Conservation (phyloP, 2,329 filamentous ascomycete species). For the Fusarium mexicanum region DNA sequence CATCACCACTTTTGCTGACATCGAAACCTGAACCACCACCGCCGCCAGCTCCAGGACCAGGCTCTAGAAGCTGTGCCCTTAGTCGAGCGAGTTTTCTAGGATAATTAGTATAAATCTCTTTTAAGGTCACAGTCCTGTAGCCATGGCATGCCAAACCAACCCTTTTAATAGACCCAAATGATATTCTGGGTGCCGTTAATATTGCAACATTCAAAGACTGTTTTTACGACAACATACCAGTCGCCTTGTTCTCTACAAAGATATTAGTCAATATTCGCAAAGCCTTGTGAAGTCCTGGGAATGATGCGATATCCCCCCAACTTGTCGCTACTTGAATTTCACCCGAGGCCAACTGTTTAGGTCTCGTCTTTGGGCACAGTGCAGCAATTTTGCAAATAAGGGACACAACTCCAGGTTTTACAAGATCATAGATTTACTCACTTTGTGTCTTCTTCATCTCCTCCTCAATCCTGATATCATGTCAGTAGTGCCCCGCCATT, state of each 20-base stretch:
- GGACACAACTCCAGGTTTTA: not conserved
- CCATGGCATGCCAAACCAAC: constrained; percentile 58
- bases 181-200: constrained; percentile 74
- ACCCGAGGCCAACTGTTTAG: not conserved
- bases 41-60: constrained; percentile 79
- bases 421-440: constrained; percentile 56
- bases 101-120: not conserved
- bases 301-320: not conserved
- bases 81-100: constrained; percentile 92
- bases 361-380: not conserved
- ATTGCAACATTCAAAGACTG: not conserved
- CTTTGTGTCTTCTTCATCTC: constrained; percentile 99
- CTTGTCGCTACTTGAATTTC: not conserved
- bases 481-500: constrained; percentile 36
- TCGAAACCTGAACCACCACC: constrained; percentile 88
- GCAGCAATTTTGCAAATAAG: not conserved
- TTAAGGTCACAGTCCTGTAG: not conserved
- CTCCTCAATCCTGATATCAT: constrained; percentile 86
- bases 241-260: constrained; percentile 93
- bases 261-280: constrained; percentile 4
- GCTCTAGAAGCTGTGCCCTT: constrained; percentile 93
- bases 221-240: constrained; percentile 70
- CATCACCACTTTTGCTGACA: constrained; percentile 96
- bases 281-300: not conserved
- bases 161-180: constrained; percentile 97